Base-by-base conservation (phyloP, 73 alveolate species). In the Blepharisma stoltei region DNA sequence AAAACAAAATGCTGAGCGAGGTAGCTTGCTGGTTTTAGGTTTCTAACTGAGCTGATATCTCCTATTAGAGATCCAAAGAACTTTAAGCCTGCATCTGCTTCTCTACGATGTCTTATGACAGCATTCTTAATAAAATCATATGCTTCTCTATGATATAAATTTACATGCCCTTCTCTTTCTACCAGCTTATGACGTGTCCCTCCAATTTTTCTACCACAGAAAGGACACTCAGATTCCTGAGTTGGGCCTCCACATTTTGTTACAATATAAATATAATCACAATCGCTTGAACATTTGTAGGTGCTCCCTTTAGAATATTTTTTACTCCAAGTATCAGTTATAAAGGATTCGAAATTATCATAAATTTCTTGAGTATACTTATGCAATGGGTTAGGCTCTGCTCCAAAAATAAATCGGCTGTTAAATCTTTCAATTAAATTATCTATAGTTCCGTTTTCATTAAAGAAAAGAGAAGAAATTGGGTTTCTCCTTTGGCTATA, bases 171-270 rank as follows among this genome's bases (percentile, higher is more conserved):
- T 11, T 9, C 14, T 60, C 76, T 60, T 21, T 60, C n/a, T 25
- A 60, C 52, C 0, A 11, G 18, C n/a, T 25, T 14, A 60, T 60
- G 21, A 11, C 37, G 20, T 1, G 37, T 27, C 2, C 76, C 76
- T 25, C 76, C 76, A 21, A 60, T 60, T 60, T 37, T 27, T 21
- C 21, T 60, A 27, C 76, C 52, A 60, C 76, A 60, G 20, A 20
- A 60, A 25, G 76, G 76, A 27, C 76, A 60, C 20, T 60, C 21
- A 11, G 38, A 21, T 60, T 21, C 52, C 49, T 60, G 69, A 60
- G 14, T 21, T n/a, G 14, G 21, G 2, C 49, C 49, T 21, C 76
- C 76, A 60, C 76, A 60, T 25, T 60, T 37, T 21, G 14, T 37
- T 1, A 60, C n/a, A 21, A 60, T 25, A 60, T 60, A 60, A 1